Evolutionary conservation across 2,329 filamentous ascomycete genomes (phyloP), one percentile per base, ranked within the genome.

Genomic region (Epichloe hybrida): DNA sequence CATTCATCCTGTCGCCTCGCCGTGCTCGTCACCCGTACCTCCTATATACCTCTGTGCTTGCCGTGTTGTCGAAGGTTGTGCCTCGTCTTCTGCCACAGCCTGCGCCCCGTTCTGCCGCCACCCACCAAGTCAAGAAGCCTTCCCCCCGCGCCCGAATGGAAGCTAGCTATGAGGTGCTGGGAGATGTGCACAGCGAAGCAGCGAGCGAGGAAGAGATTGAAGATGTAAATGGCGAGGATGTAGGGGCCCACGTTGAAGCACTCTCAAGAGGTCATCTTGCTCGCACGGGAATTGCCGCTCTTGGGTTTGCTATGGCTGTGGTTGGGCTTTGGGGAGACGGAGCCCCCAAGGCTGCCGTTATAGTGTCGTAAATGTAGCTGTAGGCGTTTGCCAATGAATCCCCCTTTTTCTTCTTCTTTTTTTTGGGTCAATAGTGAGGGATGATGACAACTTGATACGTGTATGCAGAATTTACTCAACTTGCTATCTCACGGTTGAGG

Each of bases 1-100:
- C 89, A 55, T 96, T 84, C 68, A 66, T 76, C 43, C 72, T 94
- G 57, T 91, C 89, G 2, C 86, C 89, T 0, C 76, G 80, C 27
- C 77, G 81, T 51, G 76, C 79, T 58, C 82, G 85, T 63, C 91
- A 97, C 65, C 91, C 91, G 0, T 97, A 95, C 65, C 81, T 96
- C 27, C 69, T 96, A 53, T 96, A 93, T 81, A 88, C 88, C 13
- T 81, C 83, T 3, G 69, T 88, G 27, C 76, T 89, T 52, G 78
- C 82, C 42, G 72, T 76, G 39, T 70, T 86, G 39, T 80, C 86
- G 43, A 75, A 76, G 21, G 71, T 78, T 43, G 73, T 72, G 41
- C 73, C 76, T 51, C 64, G 67, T 23, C 60, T 80, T 40, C 67
- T 75, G 15, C 72, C 76, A 13, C 59, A 59, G 38, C 61, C 61